Conservation (phyloP, 2,329 filamentous ascomycete species). For the Aspergillus sp. region DNA sequence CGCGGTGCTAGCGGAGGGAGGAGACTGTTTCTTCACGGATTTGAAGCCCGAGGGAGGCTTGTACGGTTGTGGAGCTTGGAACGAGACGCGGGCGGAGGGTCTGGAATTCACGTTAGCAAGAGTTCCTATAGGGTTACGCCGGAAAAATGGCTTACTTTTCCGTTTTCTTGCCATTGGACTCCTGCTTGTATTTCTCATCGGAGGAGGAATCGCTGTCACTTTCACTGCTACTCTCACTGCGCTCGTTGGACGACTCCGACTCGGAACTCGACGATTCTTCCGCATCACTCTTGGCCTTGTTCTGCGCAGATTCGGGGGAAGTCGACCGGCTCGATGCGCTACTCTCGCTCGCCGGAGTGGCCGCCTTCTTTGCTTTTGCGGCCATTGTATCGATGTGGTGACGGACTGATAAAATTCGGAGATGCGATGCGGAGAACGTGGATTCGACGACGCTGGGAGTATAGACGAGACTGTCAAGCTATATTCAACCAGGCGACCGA, state of each 20-base stretch:
- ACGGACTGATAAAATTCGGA: conserved; percentile 3
- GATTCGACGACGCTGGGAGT: background rate
- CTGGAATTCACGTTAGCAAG: conserved; percentile 3
- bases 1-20: conserved; percentile 30
- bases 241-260: conserved; percentile 10
- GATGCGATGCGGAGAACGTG: conserved; percentile 9
- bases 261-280: conserved; percentile 6
- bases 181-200: background rate
- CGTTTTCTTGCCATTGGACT: background rate
- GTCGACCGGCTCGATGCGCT: conserved; percentile 9
- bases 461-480: background rate
- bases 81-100: conserved; percentile 11
- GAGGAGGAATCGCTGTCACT: conserved; percentile 12
- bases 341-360: conserved; percentile 10
- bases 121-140: too few relatives aligned
- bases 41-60: conserved; percentile 45
- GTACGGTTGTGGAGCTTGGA: conserved; percentile 35
- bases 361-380: conserved; percentile 21
- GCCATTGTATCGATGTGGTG: conserved; percentile 19
- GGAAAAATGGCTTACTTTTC: conserved; percentile 8
- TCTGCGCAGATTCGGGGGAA: conserved; percentile 10
- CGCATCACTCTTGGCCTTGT: background rate
- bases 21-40: conserved; percentile 29
- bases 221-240: conserved; percentile 13
- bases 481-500: background rate